phyloP scores from a whole-genome alignment of 768 basidiomycete species.

The Trametes coccinea region DNA sequence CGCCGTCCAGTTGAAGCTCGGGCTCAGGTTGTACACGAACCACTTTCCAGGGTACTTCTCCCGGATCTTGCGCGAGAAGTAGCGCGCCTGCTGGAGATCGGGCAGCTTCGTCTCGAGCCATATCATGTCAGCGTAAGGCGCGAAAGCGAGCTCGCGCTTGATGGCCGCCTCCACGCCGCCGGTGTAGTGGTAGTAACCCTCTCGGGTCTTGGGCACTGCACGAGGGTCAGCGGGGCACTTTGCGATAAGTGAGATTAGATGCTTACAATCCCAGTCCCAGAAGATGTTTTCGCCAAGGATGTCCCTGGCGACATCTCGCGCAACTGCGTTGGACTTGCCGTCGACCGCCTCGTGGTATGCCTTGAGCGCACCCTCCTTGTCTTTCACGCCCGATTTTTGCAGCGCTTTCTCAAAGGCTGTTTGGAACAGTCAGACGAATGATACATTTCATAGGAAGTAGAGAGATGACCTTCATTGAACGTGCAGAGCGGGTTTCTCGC shows the following conservation, averaged over 20 bases:
- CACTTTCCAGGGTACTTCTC: conserved; percentile 76
- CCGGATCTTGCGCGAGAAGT: conserved; percentile 75
- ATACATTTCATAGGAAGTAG: neutral
- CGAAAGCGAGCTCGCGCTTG: conserved; percentile 75
- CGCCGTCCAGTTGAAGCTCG: conserved; percentile 90
- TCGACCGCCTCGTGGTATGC: conserved; percentile 57
- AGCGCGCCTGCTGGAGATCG: conserved; percentile 73
- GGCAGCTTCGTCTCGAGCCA: conserved; percentile 96
- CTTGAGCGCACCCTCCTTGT: conserved; percentile 57
- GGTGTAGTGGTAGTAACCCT: conserved; percentile 89
- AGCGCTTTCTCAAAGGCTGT: conserved; percentile 65
- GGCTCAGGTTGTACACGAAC: conserved; percentile 93
- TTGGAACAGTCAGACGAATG: neutral
- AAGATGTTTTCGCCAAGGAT: conserved; percentile 68
- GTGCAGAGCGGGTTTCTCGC: conserved; percentile 68
- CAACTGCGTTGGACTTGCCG: conserved; percentile 73
- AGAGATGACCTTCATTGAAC: conserved; percentile 72
- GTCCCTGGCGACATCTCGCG: conserved; percentile 71
- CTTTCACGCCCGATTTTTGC: conserved; percentile 41
- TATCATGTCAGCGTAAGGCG: conserved; percentile 84
- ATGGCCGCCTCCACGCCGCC: conserved; percentile 82
- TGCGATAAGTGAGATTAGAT: neutral
- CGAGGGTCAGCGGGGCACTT: neutral
- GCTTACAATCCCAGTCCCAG: conserved; percentile 88
- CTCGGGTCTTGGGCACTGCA: conserved; percentile 80